Evolutionary conservation across 257 asterid genomes (phyloP).

Genomic region (Nicotiana benthamiana): DNA sequence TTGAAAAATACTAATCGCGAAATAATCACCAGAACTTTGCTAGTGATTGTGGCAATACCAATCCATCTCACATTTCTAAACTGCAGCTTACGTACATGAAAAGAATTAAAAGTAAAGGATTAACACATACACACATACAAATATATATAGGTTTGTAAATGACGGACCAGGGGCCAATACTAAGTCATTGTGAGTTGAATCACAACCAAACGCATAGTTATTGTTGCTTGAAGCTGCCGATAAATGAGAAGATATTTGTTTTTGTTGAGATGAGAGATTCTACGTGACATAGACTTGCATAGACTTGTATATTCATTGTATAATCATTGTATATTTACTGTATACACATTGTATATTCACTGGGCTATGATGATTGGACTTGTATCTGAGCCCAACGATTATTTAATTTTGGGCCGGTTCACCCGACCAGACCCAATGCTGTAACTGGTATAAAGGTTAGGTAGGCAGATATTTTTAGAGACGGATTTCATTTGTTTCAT

Average conservation of each 20-base stretch:
- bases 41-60: conserved; percentile 33
- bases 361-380: too few species aligned
- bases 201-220: neutral
- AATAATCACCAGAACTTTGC: conserved; percentile 36
- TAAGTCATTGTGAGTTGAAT: neutral
- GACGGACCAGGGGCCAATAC: neutral
- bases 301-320: too few species aligned
- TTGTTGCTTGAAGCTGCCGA: neutral
- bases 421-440: too few species aligned
- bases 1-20: neutral
- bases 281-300: too few species aligned
- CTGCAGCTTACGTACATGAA: conserved; percentile 15
- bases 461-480: too few species aligned
- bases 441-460: too few species aligned
- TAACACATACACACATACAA: neutral
- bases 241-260: neutral
- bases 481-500: too few species aligned
- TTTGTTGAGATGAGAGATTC: too few species aligned
- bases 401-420: too few species aligned
- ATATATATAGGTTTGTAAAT: neutral
- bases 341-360: too few species aligned
- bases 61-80: conserved; percentile 22
- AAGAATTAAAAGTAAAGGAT: neutral
- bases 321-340: too few species aligned
- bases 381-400: too few species aligned